Evolutionary conservation across 345 rosid species (phyloP), one percentile per base, ranked within the genome.

Genomic region (Geranium rotundifolium): DNA sequence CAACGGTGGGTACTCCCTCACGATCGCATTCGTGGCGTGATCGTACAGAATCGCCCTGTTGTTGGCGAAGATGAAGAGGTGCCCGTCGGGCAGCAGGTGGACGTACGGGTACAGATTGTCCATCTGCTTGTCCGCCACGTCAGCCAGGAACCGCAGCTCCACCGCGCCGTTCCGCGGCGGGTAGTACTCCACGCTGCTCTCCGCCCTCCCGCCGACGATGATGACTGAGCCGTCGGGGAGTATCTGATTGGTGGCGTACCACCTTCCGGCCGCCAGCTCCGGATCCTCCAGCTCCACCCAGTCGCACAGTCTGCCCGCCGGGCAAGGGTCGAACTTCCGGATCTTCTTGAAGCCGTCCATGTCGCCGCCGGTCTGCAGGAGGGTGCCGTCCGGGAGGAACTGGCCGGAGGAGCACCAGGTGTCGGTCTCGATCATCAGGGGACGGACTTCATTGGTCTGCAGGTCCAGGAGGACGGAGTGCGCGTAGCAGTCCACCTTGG

Each of bases 31-130:
- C 6, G 29, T 63, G 16, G 63, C 63, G 77, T 87, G 84, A 39
- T 92, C 88, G 68, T 78, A 92, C 64, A 81, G 49, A 4, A 89
- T 81, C 10, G 98, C 89, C 62, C 71, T 83, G 66, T 79, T 78
- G 76, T 92, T 89, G 2, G 95, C 95, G 65, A 92, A 92, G 65
- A 89, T 70, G 73, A 89, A 91, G 63, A 91, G 92, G 54, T 75
- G 71, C 4, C 86, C 95, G 80, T 77, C 76, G 59, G 98, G 98
- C 27, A 91, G 95, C 17, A 91, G 86, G 61, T 91, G 96, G 17
- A 91, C 82, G 73, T 84, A 91, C 6, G 98, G 96, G 67, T 91
- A 91, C 41, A 91, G 76, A 66, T 91, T 91, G 63, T 89, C 95
- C 95, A 87, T 89, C 71, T 91, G 96, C 0, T 70, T 76, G 55